Base-by-base conservation (phyloP, 2,329 filamentous ascomycete genomes). In the Aaosphaeria arxii region DNA sequence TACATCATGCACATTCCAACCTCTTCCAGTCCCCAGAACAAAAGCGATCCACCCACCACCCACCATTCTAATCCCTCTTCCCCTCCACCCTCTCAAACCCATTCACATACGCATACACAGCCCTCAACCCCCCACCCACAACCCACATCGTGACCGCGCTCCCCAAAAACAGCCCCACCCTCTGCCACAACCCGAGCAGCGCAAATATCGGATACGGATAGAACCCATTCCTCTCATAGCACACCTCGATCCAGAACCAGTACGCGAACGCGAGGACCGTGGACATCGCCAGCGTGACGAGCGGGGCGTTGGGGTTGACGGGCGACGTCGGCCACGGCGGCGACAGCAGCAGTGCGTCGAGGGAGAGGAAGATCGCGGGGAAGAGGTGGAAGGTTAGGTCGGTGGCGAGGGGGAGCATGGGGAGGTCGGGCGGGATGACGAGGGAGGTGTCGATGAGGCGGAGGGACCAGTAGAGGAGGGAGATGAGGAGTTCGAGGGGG, bases 201-300 rank as follows among this genome's bases (percentile, higher is more conserved):
- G 77, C 84, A 54, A 96, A 92, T 29, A 96, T 79, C 1, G 91
- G 91, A 68, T 96, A 96, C 0, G 91, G 90, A 58, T 95, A 95
- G 57, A 78, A 85, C 46, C 85, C 82, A 58, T 90, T 90, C 50
- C 80, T 74, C 40, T 75, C 76, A 58, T 81, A 88, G 71, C 87
- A 90, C 28, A 82, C 76, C 69, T 91, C 86, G 28, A 90, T 81
- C 87, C 88, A 91, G 54, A 80, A 79, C 86, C 87, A 91, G 67
- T 91, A 91, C 3, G 71, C 65, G 52, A 87, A 82, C 0, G 85
- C 86, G 40, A 89, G 69, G 2, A 56, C 63, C 9, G 78, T 78
- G 54, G 82, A 84, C 29, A 87, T 62, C 1, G 73, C 71, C 60
- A 88, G 76, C 4, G 84, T 80, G 1, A 78, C 76, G n/a, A 83